phyloP scores from a whole-genome alignment of 2,329 filamentous ascomycete species.

The Purpureocillium lavendulum region DNA sequence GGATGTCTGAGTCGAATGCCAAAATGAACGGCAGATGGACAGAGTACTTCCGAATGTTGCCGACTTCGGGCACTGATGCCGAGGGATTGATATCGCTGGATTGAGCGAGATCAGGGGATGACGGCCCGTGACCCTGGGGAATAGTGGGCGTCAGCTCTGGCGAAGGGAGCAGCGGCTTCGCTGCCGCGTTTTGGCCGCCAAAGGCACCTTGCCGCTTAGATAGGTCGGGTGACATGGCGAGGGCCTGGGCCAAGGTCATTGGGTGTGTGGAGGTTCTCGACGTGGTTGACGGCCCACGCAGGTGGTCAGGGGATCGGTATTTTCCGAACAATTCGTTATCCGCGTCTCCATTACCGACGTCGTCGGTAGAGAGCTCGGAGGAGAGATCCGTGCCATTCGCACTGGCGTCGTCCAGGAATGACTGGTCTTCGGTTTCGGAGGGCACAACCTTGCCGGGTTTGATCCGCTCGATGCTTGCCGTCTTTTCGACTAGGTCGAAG shows the following conservation, averaged over 20 bases:
- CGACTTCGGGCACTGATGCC: constrained; percentile 20
- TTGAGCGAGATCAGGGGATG: constrained; percentile 14
- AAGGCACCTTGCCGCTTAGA: background rate
- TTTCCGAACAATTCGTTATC: constrained; percentile 14
- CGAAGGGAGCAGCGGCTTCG: constrained; percentile 26
- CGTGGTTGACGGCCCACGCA: constrained; percentile 16
- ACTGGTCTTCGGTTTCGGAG: constrained; percentile 23
- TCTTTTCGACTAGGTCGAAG: constrained; percentile 46
- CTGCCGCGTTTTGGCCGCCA: background rate
- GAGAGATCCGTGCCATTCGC: constrained; percentile 50
- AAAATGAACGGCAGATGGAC: constrained; percentile 72
- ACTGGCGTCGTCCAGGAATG: constrained; percentile 43
- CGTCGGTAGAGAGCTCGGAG: constrained; percentile 52
- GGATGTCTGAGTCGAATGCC: constrained; percentile 68
- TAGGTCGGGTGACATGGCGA: constrained; percentile 13
- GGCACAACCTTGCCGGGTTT: constrained; percentile 24
- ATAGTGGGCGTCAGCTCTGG: constrained; percentile 40
- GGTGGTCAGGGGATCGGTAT: constrained; percentile 22
- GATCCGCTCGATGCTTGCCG: constrained; percentile 41
- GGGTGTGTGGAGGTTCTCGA: constrained; percentile 32
- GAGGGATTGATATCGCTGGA: constrained; percentile 27
- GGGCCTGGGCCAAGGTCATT: constrained; percentile 39
- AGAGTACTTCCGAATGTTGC: constrained; percentile 29
- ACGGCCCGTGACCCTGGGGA: constrained; percentile 21
- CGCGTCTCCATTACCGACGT: constrained; percentile 33